Evolutionary conservation across 192 early-diverging fungal genomes (phyloP).

Genomic region (Rhizoclosmatium globosum): DNA sequence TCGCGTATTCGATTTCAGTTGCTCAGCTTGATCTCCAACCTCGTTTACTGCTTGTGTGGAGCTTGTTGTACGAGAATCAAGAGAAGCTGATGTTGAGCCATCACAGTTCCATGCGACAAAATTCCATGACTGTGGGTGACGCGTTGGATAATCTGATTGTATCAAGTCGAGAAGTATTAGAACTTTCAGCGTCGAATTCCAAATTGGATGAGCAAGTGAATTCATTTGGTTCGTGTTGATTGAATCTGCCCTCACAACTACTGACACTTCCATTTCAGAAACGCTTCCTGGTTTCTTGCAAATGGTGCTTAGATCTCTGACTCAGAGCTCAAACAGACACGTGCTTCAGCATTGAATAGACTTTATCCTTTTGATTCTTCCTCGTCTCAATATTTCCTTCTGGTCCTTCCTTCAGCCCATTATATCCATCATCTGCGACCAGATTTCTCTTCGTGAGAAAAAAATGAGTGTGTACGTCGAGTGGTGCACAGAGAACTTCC

Average conservation of each 20-base stretch:
- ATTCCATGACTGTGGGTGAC: conserved; percentile 24
- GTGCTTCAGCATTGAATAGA: conserved; percentile 81
- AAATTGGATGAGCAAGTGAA: conserved; percentile 27
- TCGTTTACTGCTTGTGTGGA: conserved; percentile 10
- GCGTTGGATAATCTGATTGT: conserved; percentile 31
- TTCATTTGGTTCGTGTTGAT: background rate
- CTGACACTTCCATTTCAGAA: conserved; percentile 18
- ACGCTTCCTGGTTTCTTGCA: conserved; percentile 63
- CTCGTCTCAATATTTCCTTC: conserved; percentile 69
- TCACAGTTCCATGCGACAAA: background rate
- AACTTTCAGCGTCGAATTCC: conserved; percentile 11
- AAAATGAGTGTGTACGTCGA: conserved; percentile 11
- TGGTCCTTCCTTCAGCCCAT: conserved; percentile 67
- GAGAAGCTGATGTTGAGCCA: conserved; percentile 1
- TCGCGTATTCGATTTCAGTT: conserved; percentile 8
- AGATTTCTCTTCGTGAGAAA: conserved; percentile 47
- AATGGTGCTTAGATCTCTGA: conserved; percentile 69
- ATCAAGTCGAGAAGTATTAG: conserved; percentile 22
- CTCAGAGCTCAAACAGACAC: conserved; percentile 70
- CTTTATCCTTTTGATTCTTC: conserved; percentile 70
- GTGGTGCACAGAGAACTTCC: conserved; percentile 2
- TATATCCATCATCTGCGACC: conserved; percentile 67
- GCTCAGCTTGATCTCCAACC: conserved; percentile 16
- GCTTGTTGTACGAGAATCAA: conserved; percentile 18
- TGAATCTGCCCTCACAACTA: background rate